A percentile compares a stretch with the other conserved stretches of the same genome.
Conservation (phyloP, 441 rosid genomes). For the Pelargonium australe region DNA sequence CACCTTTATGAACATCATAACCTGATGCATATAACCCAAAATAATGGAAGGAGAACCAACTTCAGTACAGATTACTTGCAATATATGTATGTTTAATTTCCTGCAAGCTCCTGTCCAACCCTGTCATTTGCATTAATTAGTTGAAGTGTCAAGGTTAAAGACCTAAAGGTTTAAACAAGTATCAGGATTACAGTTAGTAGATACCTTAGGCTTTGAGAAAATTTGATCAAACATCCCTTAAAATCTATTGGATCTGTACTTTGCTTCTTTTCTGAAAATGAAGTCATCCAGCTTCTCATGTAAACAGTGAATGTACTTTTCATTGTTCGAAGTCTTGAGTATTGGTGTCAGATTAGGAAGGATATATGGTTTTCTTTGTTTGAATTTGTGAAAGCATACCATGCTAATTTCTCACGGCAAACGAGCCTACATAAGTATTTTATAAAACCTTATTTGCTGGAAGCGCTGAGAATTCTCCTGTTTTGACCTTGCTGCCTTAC, state of each 20-base stretch:
- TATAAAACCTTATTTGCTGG: not conserved
- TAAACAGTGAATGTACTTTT: not conserved
- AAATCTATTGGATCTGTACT: not conserved
- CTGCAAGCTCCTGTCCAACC: not conserved
- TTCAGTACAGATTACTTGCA: not conserved
- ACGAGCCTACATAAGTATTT: not conserved
- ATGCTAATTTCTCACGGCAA: not conserved
- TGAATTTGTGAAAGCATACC: not conserved
- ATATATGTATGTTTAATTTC: not conserved
- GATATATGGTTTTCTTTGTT: not conserved
- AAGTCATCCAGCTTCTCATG: not conserved
- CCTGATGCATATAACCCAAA: too few species aligned
- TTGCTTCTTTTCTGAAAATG: not conserved
- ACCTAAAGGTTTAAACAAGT: not conserved
- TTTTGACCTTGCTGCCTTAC: not conserved
- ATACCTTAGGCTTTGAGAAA: not conserved
- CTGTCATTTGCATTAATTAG: not conserved
- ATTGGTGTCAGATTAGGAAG: not conserved
- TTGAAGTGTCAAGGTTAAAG: not conserved
- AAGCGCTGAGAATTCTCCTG: not conserved
- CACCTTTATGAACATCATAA: not conserved
- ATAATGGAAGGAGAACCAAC: too few species aligned
- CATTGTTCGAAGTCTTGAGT: not conserved
- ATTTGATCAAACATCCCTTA: not conserved
- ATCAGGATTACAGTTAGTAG: not conserved